A percentile compares a stretch with the other conserved stretches of the same genome.
phyloP scores from a whole-genome alignment of 306 rosid genomes.

The Sindora glabra region DNA sequence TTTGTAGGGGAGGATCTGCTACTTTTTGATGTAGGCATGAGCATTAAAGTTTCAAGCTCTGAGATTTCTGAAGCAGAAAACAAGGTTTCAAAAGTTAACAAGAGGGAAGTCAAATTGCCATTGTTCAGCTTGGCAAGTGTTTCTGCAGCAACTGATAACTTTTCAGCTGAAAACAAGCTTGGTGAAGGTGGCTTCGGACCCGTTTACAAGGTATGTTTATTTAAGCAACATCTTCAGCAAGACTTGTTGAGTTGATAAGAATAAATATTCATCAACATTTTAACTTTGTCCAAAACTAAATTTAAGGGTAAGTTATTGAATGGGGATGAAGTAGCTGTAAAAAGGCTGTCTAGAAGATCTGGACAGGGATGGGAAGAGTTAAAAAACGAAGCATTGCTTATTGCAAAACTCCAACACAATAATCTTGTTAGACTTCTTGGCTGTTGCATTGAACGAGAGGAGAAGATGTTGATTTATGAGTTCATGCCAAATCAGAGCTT shows the following conservation, averaged over 20 bases:
- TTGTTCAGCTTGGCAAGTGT: slow-evolving; percentile 32
- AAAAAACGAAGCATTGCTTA: too few relatives aligned
- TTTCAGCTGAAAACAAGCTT: slow-evolving; percentile 21
- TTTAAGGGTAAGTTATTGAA: slow-evolving; percentile 15
- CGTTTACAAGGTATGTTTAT: slow-evolving; percentile 21
- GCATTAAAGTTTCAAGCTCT: not conserved
- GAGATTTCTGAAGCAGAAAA: not conserved
- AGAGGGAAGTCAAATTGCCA: slow-evolving; percentile 24
- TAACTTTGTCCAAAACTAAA: not conserved
- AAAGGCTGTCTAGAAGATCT: slow-evolving; percentile 25
- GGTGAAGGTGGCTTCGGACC: slow-evolving; percentile 45
- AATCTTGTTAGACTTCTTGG: too few relatives aligned
- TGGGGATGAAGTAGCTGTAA: slow-evolving; percentile 30
- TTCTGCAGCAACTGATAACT: slow-evolving; percentile 23
- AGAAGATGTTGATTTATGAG: too few relatives aligned
- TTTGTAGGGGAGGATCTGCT: slow-evolving; percentile 24
- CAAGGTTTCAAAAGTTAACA: not conserved
- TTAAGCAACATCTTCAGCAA: too few relatives aligned
- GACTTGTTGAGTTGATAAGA: not conserved
- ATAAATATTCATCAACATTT: not conserved
- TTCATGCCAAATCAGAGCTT: too few relatives aligned
- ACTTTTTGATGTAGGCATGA: slow-evolving; percentile 16
- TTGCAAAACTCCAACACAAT: slow-evolving; percentile 38
- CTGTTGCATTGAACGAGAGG: too few relatives aligned
- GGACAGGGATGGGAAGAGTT: slow-evolving; percentile 39